phyloP scores from a whole-genome alignment of 2,329 filamentous ascomycete genomes.

The Chaetomiaceae sp. region DNA sequence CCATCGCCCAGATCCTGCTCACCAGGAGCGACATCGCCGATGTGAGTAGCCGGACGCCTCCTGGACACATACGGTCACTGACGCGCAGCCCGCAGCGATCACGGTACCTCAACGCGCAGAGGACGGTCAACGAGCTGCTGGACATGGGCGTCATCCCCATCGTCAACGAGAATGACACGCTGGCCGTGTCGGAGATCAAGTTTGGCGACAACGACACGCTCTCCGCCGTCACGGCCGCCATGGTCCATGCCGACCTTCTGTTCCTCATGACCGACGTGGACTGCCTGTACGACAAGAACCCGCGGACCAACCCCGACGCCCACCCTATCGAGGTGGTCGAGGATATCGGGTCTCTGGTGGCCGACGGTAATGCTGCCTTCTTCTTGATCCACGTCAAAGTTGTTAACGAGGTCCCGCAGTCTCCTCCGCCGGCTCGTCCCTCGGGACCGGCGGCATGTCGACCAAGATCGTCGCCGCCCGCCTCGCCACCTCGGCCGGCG shows the following conservation, averaged over 20 bases:
- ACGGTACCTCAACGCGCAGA: constrained; percentile 94
- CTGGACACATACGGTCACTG: not conserved
- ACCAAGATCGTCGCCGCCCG: constrained; percentile 94
- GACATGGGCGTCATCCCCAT: constrained; percentile 97
- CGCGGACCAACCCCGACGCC: constrained; percentile 76
- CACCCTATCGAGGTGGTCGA: constrained; percentile 87
- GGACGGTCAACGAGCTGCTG: constrained; percentile 83
- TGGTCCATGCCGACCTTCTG: constrained; percentile 93
- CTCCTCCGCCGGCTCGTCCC: constrained; percentile 76
- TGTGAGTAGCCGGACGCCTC: constrained; percentile 41
- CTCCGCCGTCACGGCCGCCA: constrained; percentile 91
- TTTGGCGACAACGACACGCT: constrained; percentile 98
- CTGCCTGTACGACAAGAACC: constrained; percentile 94
- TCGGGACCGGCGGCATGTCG: constrained; percentile 94
- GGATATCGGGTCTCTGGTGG: constrained; percentile 74
- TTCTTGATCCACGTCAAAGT: not conserved
- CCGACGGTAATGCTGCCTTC: constrained; percentile 60
- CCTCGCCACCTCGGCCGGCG: constrained; percentile 86
- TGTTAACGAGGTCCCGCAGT: constrained; percentile 43
- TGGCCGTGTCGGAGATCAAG: constrained; percentile 97
- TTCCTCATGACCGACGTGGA: constrained; percentile 99
- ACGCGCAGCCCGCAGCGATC: constrained; percentile 53
- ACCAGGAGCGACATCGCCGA: constrained; percentile 96
- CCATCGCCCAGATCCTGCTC: constrained; percentile 88
- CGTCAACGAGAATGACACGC: constrained; percentile 97